Evolutionary conservation across 2,329 filamentous ascomycete species (phyloP).

Genomic region (Rhynchosporium agropyri): DNA sequence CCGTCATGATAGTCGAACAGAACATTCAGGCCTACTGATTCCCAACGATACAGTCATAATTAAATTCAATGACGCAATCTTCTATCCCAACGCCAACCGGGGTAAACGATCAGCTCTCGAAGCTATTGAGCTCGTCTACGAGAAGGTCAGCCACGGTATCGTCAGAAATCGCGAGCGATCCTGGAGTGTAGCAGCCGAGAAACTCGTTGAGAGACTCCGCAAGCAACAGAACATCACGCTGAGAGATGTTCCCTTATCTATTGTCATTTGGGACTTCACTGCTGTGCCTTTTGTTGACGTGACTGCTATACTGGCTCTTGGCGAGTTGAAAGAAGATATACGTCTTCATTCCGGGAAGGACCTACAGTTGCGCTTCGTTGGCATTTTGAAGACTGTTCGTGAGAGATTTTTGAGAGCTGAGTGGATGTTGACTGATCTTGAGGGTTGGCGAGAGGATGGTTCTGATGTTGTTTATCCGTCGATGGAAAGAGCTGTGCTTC

Average conservation of each 20-base stretch:
- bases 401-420: slow-evolving; percentile 19
- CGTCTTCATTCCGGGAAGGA: slow-evolving; percentile 21
- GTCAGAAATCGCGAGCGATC: slow-evolving; percentile 13
- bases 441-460: slow-evolving; percentile 17
- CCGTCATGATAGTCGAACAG: slow-evolving; percentile 3
- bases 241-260: slow-evolving; percentile 19
- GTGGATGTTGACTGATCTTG: slow-evolving; percentile 20
- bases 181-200: slow-evolving; percentile 21
- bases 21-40: slow-evolving; percentile 16
- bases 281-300: slow-evolving; percentile 27
- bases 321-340: slow-evolving; percentile 28
- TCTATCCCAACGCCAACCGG: slow-evolving; percentile 26
- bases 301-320: slow-evolving; percentile 24
- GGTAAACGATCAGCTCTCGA: slow-evolving; percentile 15
- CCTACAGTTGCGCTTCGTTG: slow-evolving; percentile 30
- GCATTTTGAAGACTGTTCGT: slow-evolving; percentile 21
- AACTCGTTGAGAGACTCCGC: slow-evolving; percentile 21
- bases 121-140: slow-evolving; percentile 19
- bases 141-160: slow-evolving; percentile 1
- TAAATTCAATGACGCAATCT: slow-evolving; percentile 22
- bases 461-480: slow-evolving; percentile 20
- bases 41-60: slow-evolving; percentile 21
- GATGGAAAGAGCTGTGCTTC: slow-evolving; percentile 19
- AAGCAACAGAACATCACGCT: slow-evolving; percentile 15
- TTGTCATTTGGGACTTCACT: slow-evolving; percentile 28